Percentiles rank a stretch among this genome's conserved stretches.
These are phyloP conservation scores for Thalassiosira hispida DNA, from an alignment of 352 stramenopile species.

Conservation along the genomic window DNA sequence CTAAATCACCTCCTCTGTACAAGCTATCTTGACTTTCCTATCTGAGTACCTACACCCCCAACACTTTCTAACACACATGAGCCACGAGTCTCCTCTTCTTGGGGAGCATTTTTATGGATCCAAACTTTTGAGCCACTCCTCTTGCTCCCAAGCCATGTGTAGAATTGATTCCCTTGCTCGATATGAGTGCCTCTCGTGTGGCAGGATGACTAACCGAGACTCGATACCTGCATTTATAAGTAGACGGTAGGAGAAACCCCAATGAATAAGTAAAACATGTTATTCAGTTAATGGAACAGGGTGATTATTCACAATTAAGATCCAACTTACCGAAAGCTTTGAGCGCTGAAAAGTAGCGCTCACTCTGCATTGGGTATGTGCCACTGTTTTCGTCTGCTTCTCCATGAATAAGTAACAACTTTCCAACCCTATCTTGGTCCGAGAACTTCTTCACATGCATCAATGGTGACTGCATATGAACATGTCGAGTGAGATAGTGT, in stretches of 20 bases:
- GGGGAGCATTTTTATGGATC: conserved; percentile 13
- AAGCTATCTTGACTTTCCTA: too few relatives aligned
- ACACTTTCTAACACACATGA: too few relatives aligned
- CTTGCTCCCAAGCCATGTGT: conserved; percentile 60
- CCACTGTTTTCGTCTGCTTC: conserved; percentile 55
- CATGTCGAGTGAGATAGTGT: too few relatives aligned
- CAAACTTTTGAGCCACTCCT: conserved; percentile 55
- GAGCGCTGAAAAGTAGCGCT: conserved; percentile 55
- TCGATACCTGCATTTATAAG: conserved; percentile 36
- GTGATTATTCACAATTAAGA: too few relatives aligned
- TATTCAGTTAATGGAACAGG: too few relatives aligned
- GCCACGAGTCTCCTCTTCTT: too few relatives aligned
- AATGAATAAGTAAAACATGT: too few relatives aligned
- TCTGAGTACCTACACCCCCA: too few relatives aligned
- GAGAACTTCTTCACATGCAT: conserved; percentile 54
- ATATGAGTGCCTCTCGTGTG: conserved; percentile 55
- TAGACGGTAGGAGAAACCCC: too few relatives aligned
- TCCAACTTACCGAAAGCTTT: conserved; percentile 47
- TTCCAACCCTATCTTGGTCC: conserved; percentile 50
- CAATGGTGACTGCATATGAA: conserved; percentile 45
- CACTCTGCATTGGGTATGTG: conserved; percentile 51
- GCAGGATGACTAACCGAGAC: conserved; percentile 52
- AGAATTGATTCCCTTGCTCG: conserved; percentile 58
- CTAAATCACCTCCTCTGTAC: too few relatives aligned
- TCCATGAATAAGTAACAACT: conserved; percentile 58